phyloP scores from a whole-genome alignment of 1,139 yeast species.

The Lodderomyces metapsilosis region DNA sequence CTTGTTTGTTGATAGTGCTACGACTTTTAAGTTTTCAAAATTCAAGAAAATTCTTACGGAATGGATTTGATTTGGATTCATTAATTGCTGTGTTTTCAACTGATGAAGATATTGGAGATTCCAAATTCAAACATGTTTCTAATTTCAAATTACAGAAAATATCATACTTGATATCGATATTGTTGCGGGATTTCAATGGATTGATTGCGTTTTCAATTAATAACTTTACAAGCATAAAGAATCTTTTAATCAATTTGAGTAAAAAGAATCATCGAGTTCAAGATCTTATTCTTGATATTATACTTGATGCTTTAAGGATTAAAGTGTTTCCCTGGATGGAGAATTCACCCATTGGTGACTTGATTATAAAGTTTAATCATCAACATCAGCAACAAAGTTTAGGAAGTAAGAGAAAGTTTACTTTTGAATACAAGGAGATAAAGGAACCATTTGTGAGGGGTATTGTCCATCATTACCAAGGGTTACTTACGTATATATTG shows the following conservation, averaged over 20 bases:
- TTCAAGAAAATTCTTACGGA: constrained; percentile 54
- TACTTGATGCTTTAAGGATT: constrained; percentile 66
- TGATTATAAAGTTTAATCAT: constrained; percentile 17
- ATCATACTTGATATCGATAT: constrained; percentile 58
- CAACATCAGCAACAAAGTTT: not conserved
- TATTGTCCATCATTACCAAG: constrained; percentile 58
- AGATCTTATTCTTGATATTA: constrained; percentile 65
- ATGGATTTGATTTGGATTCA: constrained; percentile 63
- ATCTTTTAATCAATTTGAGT: constrained; percentile 60
- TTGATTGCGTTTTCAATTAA: constrained; percentile 62
- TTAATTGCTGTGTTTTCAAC: constrained; percentile 59
- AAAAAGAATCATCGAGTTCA: constrained; percentile 58
- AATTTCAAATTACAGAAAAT: constrained; percentile 51
- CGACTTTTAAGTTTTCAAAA: constrained; percentile 60
- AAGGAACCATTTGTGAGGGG: constrained; percentile 18
- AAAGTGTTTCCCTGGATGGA: constrained; percentile 59
- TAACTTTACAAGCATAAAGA: constrained; percentile 54
- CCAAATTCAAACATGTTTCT: constrained; percentile 12
- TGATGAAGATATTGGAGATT: constrained; percentile 10
- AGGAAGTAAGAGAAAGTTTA: constrained; percentile 1
- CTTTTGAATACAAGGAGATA: constrained; percentile 10
- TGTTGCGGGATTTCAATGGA: constrained; percentile 79
- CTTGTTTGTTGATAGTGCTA: constrained; percentile 56
- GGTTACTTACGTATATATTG: constrained; percentile 54
- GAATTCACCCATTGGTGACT: constrained; percentile 34